Evolutionary conservation across 768 basidiomycete species (phyloP).

Genomic region (Leccinum rimulosum): DNA sequence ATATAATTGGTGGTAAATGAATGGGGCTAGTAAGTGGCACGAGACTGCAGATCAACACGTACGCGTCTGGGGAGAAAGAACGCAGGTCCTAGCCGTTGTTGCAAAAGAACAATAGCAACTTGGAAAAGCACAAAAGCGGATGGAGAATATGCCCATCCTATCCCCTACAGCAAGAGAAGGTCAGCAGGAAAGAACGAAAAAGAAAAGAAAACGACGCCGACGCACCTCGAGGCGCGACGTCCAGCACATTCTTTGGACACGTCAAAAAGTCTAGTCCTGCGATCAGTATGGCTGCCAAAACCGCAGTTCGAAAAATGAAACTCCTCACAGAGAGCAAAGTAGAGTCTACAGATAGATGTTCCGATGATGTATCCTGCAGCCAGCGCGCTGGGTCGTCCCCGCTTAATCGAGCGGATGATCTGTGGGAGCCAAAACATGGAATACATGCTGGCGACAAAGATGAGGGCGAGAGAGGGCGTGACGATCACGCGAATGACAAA

Average conservation of each 20-base stretch:
- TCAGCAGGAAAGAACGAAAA: background rate
- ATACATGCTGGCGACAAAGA: slow-evolving; percentile 68
- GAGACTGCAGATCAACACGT: slow-evolving; percentile 21
- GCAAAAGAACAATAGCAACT: slow-evolving; percentile 59
- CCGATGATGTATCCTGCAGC: slow-evolving; percentile 72
- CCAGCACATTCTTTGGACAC: slow-evolving; percentile 84
- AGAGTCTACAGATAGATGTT: slow-evolving; percentile 68
- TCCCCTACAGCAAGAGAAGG: background rate
- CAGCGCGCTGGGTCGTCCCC: slow-evolving; percentile 70
- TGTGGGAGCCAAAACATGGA: slow-evolving; percentile 85
- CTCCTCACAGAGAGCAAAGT: slow-evolving; percentile 70
- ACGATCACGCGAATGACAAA: slow-evolving; percentile 73
- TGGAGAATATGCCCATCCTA: slow-evolving; percentile 67
- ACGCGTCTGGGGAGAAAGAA: slow-evolving; percentile 82
- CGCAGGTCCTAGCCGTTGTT: slow-evolving; percentile 73
- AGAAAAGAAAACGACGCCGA: slow-evolving; percentile 23
- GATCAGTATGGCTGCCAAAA: background rate
- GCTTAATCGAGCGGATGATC: slow-evolving; percentile 70
- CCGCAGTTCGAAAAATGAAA: background rate
- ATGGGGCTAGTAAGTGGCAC: background rate
- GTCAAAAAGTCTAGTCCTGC: slow-evolving; percentile 66
- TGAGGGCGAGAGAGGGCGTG: slow-evolving; percentile 60
- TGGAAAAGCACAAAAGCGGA: slow-evolving; percentile 62
- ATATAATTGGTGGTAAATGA: background rate
- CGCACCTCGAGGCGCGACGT: slow-evolving; percentile 72